Base-by-base conservation (phyloP, 495 filamentous ascomycete genomes). In the Paragyromitra xinjiangensis region DNA sequence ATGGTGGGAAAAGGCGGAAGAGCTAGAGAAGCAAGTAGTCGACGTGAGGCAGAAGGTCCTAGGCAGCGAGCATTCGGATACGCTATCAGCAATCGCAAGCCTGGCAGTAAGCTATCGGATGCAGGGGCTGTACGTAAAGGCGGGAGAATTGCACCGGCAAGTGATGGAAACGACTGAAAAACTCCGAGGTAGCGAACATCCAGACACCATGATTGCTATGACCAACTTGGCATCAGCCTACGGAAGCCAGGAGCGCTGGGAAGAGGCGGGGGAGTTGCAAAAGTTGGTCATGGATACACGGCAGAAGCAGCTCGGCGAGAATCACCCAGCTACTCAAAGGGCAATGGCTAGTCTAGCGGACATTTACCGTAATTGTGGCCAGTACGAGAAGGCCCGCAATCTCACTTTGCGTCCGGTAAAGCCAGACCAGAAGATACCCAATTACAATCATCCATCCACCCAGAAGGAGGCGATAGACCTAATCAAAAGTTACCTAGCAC, bases 1-100 rank as follows among this genome's bases (percentile, higher is more conserved):
- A 7, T 78, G 78, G 19, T 84, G 78, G 78, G 53, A 78, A 7
- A 77, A 85, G 56, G 83, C 84, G 1, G 81, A 81, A 16, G 59
- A 40, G 29, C 16, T 63, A 1, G 59, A 63, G 16, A 2, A 8
- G 16, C 37, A 63, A 19, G 59, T 63, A 19, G 14, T 63, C 2
- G 8, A 19, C 42, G 34, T 14, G 16, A 39, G 70, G 3, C 19
- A 40, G 7, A 40, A 6, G 3, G 9, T 26, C 11, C 59, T 71
- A 22, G 55, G 70, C 9, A 39, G 22, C 19, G 37, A 14, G 4
- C 70, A 73, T 29, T 45, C 61, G 12, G 61, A 73, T 11, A 73
- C 70, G 12, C 22, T 73, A 24, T 64, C 58, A 3, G 50, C 58
- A n/a, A 73, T 45, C 26, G 44, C 42, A 39, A 73, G 59, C 40